Base-by-base conservation (phyloP, 2,329 filamentous ascomycete genomes). In the Fusarium mundagurra region DNA sequence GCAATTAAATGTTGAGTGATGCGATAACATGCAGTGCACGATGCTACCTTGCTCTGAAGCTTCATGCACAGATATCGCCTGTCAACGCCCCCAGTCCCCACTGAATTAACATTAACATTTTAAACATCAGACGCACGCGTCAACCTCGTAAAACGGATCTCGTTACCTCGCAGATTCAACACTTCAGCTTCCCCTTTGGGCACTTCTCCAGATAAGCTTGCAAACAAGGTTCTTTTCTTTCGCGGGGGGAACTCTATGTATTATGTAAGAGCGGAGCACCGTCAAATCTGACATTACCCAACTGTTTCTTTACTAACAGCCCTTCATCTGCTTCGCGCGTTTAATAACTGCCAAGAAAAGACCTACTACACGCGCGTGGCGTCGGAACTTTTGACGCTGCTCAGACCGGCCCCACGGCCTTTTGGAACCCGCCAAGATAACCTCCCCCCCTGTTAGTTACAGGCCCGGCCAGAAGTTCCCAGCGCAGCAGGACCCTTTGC, bases 401-500 rank as follows among this genome's bases (percentile, higher is more conserved):
- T 57, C 20, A 48, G 22, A 14, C 11, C 11, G 36, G 68, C 58
- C 58, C 69, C 72, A 69, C 68, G 71, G 36, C 72, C 71, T 74
- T 74, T 74, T 74, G 60, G 50, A n/a, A 18, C 34, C 51, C 17
- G 64, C 66, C 66, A 69, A 69, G 66, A 66, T 29, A 54, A 39
- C n/a, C 24, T 13, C 20, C 27, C 34, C 64, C 71, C 71, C 44
- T 63, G 61, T 24, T 54, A 20, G 48, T 54, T 53, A 16, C 47
- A 65, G 59, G 39, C 71, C 71, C 44, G 41, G 50, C 33, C 67
- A 57, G 45, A 55, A 64, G 38, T 65, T 53, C 62, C 62, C 58
- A 59, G 67, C 57, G 34, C 45, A 51, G 54, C n/a, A 74, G 68
- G 72, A 57, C 71, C 72, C 72, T 74, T 74, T 74, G 72, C 71